phyloP scores from a whole-genome alignment of 1,284 basidiomycete species.

The Ustilago lituana region DNA sequence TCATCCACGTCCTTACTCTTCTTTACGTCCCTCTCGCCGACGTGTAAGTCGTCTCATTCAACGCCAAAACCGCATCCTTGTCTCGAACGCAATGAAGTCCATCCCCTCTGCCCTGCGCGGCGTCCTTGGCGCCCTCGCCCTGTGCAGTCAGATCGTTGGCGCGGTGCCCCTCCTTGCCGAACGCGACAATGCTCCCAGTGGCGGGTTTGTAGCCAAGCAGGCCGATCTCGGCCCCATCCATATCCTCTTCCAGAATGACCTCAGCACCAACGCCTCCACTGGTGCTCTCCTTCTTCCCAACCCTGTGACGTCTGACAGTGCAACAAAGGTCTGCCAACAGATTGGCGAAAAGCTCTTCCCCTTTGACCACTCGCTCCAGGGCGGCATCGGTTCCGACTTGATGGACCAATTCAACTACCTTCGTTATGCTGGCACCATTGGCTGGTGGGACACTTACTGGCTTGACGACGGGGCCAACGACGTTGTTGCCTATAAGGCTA shows the following conservation, averaged over 20 bases:
- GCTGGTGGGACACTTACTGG: conserved; percentile 30
- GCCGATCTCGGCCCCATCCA: conserved; percentile 35
- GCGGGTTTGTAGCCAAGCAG: conserved; percentile 5
- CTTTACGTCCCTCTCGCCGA: too few species aligned
- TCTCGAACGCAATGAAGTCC: conserved; percentile 9
- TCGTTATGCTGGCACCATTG: conserved; percentile 23
- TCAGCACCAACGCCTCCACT: conserved; percentile 37
- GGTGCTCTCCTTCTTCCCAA: conserved; percentile 48
- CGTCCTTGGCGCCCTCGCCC: conserved; percentile 13
- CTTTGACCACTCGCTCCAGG: conserved; percentile 17
- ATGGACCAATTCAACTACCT: conserved; percentile 43
- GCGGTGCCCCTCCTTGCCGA: conserved; percentile 10
- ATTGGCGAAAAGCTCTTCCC: conserved; percentile 51
- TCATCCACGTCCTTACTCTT: too few species aligned
- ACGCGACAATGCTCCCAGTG: not conserved
- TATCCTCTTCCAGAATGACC: conserved; percentile 57
- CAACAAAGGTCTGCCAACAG: conserved; percentile 32
- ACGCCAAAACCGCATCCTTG: too few species aligned
- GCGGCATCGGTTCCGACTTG: conserved; percentile 24
- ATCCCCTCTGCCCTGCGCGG: conserved; percentile 6
- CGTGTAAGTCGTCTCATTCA: too few species aligned
- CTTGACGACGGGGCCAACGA: conserved; percentile 4
- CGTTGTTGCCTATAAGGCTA: conserved; percentile 29
- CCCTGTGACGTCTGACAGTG: conserved; percentile 20
- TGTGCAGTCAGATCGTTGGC: conserved; percentile 9